Evolutionary conservation across 2,329 filamentous ascomycete species (phyloP), one percentile per base, ranked within the genome.

Genomic region (Cercospora citrullina): DNA sequence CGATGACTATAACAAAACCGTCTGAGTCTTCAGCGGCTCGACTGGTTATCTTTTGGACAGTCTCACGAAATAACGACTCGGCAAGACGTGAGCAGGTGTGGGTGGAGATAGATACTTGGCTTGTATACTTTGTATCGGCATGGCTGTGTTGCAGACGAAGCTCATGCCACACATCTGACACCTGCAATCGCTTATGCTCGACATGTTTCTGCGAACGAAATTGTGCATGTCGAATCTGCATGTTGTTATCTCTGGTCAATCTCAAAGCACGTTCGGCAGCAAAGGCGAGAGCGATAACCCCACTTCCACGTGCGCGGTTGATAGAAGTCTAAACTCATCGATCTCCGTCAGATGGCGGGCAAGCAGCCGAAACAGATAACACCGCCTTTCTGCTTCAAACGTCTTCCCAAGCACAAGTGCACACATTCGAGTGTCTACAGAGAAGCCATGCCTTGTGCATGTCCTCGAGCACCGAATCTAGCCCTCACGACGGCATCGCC

Each of bases 1-100:
- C 64, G 82, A 84, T 70, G 77, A 79, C 6, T 78, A 77, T 69
- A 84, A 84, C 73, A 82, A 78, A n/a, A 83, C 81, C 33, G 80
- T 84, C 45, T 84, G 80, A 18, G 14, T 58, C 26, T 33, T n/a
- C 53, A 14, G 26, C 23, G 30, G 53, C 16, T 12, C 36, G 16
- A 42, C 16, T 42, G 36, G 8, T 42, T 42, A 42, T n/a, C 36
- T n/a, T 9, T 42, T n/a, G 36, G 36, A 42, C 36, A n/a, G 36
- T 58, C 30, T 58, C 26, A 58, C 30, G 53, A 58, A 30, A 18
- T 58, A 16, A 58, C 30, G 26, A 30, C 30, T 58, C 26, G 18
- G 53, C 16, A 31, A 33, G 53, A 58, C 26, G 4, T 31, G 53
- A 33, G n/a, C 26, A 31, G 53, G 14, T 28, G 21, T 6, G 5